Evolutionary conservation across 345 rosid genomes (phyloP).

Genomic region (Geranium brycei): DNA sequence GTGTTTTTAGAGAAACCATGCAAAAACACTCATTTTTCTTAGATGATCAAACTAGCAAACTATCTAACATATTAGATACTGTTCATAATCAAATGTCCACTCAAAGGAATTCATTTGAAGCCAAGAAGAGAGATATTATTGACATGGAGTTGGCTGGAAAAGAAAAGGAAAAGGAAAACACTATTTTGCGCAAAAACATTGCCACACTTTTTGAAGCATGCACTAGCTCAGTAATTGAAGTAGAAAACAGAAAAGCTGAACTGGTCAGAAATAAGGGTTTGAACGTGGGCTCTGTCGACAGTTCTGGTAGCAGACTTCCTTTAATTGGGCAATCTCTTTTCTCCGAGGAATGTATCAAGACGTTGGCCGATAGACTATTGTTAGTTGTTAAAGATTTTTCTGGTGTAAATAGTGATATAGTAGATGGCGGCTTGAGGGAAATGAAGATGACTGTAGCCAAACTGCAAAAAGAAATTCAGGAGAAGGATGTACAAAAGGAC

Average conservation of each 20-base stretch:
- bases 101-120: conserved; percentile 27
- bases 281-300: conserved; percentile 18
- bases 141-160: conserved; percentile 28
- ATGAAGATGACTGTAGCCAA: conserved; percentile 50
- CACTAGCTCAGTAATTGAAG: conserved; percentile 44
- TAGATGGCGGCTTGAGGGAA: conserved; percentile 47
- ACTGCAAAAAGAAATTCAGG: conserved; percentile 84
- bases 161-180: conserved; percentile 43
- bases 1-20: conserved; percentile 33
- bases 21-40: conserved; percentile 35
- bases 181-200: conserved; percentile 32
- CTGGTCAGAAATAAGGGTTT: conserved; percentile 21
- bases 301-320: conserved; percentile 14
- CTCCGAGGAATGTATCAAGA: conserved; percentile 42
- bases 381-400: conserved; percentile 37
- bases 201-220: conserved; percentile 61
- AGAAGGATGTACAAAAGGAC: conserved; percentile 75
- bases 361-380: conserved; percentile 40
- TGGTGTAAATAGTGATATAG: conserved; percentile 29
- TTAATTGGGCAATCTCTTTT: conserved; percentile 13
- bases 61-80: conserved; percentile 28
- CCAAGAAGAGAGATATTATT: conserved; percentile 30
- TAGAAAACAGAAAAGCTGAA: conserved; percentile 45
- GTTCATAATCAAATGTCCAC: conserved; percentile 24
- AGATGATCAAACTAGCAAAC: conserved; percentile 36